These are phyloP conservation scores for Auricularia heimuer DNA, from an alignment of 768 basidiomycete species.

Conservation along the genomic window DNA sequence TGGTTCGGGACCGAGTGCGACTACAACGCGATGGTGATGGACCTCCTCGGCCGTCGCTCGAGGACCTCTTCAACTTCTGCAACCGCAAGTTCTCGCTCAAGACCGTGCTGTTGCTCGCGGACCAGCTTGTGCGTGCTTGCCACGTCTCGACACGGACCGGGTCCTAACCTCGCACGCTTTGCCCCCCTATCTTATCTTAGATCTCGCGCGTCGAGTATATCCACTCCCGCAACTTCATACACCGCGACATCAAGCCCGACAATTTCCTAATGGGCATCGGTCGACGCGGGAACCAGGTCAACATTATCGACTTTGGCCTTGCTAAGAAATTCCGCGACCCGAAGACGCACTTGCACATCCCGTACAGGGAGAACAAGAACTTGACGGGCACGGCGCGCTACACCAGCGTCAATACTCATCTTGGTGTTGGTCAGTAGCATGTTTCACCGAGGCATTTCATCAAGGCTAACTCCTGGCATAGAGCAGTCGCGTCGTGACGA, in stretches of 20 bases:
- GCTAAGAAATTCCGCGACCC: constrained; percentile 99
- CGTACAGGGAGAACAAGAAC: constrained; percentile 99
- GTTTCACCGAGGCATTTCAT: not conserved
- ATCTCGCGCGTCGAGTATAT: constrained; percentile 95
- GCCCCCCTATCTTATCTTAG: constrained; percentile 29
- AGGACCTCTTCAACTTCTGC: constrained; percentile 80
- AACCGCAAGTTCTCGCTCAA: constrained; percentile 91
- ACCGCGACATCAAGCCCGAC: constrained; percentile 97
- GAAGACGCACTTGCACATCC: constrained; percentile 98
- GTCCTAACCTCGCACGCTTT: not conserved
- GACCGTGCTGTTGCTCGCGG: constrained; percentile 86
- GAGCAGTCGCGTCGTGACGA: constrained; percentile 98
- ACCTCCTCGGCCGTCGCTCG: constrained; percentile 81
- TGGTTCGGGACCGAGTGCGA: constrained; percentile 95
- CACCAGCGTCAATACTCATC: constrained; percentile 97
- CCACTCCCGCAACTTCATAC: constrained; percentile 88
- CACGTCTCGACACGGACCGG: constrained; percentile 7
- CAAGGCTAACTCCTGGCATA: not conserved
- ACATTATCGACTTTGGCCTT: constrained; percentile 95
- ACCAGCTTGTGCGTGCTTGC: constrained; percentile 69
- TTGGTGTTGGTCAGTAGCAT: constrained; percentile 54
- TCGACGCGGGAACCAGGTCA: constrained; percentile 97
- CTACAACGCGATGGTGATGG: constrained; percentile 99
- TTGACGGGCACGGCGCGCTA: constrained; percentile 97
- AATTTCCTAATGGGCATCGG: constrained; percentile 99